These are phyloP conservation scores for Mucor indicus DNA, from an alignment of 371 early-diverging fungal genomes.

Conservation along the genomic window DNA sequence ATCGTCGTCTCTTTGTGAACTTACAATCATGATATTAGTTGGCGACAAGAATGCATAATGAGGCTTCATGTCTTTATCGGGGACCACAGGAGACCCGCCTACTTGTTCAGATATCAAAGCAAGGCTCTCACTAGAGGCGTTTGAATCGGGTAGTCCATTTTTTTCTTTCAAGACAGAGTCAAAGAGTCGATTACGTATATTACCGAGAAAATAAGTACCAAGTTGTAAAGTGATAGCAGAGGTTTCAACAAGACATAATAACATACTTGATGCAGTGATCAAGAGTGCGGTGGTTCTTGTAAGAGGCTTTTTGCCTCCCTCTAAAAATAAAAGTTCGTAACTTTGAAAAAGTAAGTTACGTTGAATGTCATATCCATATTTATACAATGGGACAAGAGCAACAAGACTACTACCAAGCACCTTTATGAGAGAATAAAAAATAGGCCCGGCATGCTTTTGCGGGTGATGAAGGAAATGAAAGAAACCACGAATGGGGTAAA, in stretches of 20 bases:
- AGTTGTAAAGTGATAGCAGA: slow-evolving; percentile 25
- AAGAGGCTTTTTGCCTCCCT: neutral
- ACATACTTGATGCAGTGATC: slow-evolving; percentile 8
- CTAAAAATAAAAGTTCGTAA: slow-evolving; percentile 1
- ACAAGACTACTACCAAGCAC: slow-evolving; percentile 28
- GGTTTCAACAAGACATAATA: slow-evolving; percentile 28
- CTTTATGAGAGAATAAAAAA: slow-evolving; percentile 30
- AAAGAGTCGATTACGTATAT: slow-evolving; percentile 30
- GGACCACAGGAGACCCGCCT: neutral
- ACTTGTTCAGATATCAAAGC: slow-evolving; percentile 4
- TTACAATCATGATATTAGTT: slow-evolving; percentile 25
- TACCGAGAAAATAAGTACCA: slow-evolving; percentile 23
- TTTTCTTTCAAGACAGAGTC: slow-evolving; percentile 31
- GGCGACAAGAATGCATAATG: slow-evolving; percentile 26
- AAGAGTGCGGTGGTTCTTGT: neutral
- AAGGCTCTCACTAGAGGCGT: neutral
- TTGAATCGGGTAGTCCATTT: slow-evolving; percentile 11
- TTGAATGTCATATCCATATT: slow-evolving; percentile 29
- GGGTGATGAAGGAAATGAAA: slow-evolving; percentile 35
- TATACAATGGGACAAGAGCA: slow-evolving; percentile 24
- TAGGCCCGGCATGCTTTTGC: slow-evolving; percentile 23
- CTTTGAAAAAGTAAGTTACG: neutral
- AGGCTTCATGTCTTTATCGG: too few species aligned
- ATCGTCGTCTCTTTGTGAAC: slow-evolving; percentile 25
- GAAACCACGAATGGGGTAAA: slow-evolving; percentile 36